phyloP scores from a whole-genome alignment of 306 rosid genomes.

The Ammopiptanthus mongolicus region DNA sequence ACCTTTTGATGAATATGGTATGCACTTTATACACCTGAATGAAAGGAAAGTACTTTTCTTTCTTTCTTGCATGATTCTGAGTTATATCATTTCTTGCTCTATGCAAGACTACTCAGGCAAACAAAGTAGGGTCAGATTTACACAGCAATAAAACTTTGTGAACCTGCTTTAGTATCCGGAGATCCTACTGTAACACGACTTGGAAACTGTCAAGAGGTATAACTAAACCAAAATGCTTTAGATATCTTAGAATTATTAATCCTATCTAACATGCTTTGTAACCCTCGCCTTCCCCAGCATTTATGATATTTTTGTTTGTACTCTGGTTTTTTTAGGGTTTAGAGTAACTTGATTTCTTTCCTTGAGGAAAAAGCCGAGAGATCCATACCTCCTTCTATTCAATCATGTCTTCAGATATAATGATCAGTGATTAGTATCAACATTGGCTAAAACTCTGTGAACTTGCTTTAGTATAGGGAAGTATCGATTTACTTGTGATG shows the following conservation, averaged over 20 bases:
- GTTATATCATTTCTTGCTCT: background rate
- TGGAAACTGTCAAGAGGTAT: conserved; percentile 78
- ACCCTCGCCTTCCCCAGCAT: too few species aligned
- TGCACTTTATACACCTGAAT: background rate
- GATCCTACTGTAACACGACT: conserved; percentile 60
- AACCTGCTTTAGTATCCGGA: conserved; percentile 82
- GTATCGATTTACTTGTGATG: too few species aligned
- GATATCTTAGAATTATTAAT: background rate
- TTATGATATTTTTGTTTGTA: too few species aligned
- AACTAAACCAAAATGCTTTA: background rate
- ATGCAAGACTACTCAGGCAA: conserved; percentile 69
- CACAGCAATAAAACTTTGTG: conserved; percentile 87
- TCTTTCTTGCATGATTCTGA: conserved; percentile 13
- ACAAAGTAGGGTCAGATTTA: conserved; percentile 99
- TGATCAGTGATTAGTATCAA: too few species aligned
- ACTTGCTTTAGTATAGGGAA: too few species aligned
- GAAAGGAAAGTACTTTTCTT: background rate
- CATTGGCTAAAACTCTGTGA: too few species aligned
- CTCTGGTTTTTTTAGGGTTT: too few species aligned
- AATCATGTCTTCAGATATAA: too few species aligned
- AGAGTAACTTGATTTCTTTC: too few species aligned
- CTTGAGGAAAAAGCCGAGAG: too few species aligned
- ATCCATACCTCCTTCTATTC: too few species aligned
- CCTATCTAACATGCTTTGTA: conserved; percentile 3
- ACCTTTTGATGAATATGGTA: conserved; percentile 96